Conservation (phyloP, 2,329 filamentous ascomycete genomes). For the Arthrocladium fulminans region DNA sequence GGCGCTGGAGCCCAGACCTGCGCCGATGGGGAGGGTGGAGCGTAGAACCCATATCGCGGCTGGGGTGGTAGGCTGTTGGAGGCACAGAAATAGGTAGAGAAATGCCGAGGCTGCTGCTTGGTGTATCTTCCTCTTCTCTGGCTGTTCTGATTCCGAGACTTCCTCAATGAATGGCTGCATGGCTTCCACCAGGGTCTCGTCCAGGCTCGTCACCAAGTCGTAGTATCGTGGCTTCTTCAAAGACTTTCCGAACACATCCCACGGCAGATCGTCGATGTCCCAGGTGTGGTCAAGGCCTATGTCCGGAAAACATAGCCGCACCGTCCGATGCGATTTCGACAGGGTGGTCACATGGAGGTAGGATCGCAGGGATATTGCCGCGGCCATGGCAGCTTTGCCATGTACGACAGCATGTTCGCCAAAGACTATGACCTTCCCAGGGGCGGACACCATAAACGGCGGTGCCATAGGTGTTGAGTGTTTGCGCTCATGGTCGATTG, state of each 20-base stretch:
- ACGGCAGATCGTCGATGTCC: conserved; percentile 87
- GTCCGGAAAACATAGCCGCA: conserved; percentile 83
- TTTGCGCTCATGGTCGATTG: conserved; percentile 28
- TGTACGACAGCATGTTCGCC: conserved; percentile 98
- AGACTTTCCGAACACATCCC: conserved; percentile 68
- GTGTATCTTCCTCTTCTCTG: conserved; percentile 74
- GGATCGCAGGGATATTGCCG: conserved; percentile 86
- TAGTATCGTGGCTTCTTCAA: conserved; percentile 94
- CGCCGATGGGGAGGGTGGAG: conserved; percentile 86
- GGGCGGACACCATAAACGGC: conserved; percentile 94
- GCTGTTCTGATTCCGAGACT: conserved; percentile 58
- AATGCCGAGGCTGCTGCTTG: conserved; percentile 74
- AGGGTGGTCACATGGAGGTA: conserved; percentile 93
- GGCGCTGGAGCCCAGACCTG: conserved; percentile 86
- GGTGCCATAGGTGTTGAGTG: conserved; percentile 59
- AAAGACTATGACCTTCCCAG: conserved; percentile 96
- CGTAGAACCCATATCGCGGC: conserved; percentile 83
- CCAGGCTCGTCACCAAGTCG: conserved; percentile 73
- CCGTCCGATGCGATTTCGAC: conserved; percentile 81
- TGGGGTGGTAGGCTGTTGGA: conserved; percentile 69
- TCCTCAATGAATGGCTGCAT: conserved; percentile 68
- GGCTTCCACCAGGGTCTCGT: conserved; percentile 69
- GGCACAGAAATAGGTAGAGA: conserved; percentile 83
- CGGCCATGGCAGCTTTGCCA: conserved; percentile 91
- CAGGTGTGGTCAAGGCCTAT: conserved; percentile 84